These are phyloP conservation scores for Beauveria bassiana DNA, from an alignment of 2,329 filamentous ascomycete genomes.

Conservation along the genomic window DNA sequence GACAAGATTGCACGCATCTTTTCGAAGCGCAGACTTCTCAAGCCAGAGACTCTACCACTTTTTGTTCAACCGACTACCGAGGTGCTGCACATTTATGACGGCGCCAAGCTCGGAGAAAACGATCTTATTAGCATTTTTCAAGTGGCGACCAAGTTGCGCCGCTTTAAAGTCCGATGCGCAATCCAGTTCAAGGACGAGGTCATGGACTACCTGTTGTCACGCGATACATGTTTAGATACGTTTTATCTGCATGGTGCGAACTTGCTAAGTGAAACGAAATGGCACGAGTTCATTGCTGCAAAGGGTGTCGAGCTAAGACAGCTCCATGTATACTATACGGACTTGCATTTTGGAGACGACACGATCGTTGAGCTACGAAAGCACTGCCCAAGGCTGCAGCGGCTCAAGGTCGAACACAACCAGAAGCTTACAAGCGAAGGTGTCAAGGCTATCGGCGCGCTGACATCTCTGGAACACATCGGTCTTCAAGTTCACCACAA, in stretches of 20 bases:
- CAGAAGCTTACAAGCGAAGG: constrained; percentile 62
- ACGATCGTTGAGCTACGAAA: constrained; percentile 54
- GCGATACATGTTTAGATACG: constrained; percentile 59
- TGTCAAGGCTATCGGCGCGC: constrained; percentile 53
- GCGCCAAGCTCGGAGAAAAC: constrained; percentile 58
- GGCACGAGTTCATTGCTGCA: constrained; percentile 60
- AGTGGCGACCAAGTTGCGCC: constrained; percentile 58
- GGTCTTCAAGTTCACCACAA: constrained; percentile 59
- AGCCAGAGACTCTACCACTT: constrained; percentile 45
- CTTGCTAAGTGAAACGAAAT: constrained; percentile 67
- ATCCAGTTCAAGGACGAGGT: constrained; percentile 85
- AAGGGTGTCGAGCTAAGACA: constrained; percentile 59
- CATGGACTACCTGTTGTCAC: constrained; percentile 71
- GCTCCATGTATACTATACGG: constrained; percentile 76
- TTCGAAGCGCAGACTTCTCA: constrained; percentile 51
- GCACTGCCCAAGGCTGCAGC: constrained; percentile 59
- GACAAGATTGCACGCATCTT: constrained; percentile 54
- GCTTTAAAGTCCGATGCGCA: constrained; percentile 72
- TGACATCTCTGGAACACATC: constrained; percentile 63
- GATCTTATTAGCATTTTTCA: constrained; percentile 80
- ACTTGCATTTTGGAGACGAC: constrained; percentile 71
- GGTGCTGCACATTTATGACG: constrained; percentile 49
- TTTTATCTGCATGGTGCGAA: constrained; percentile 81
- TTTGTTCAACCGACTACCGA: constrained; percentile 48
- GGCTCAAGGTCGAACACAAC: constrained; percentile 77